A percentile compares a stretch with the other conserved stretches of the same genome.
Evolutionary conservation across 805 yeast genomes (phyloP).

Genomic region (Wickerhamiella hasegawae): DNA sequence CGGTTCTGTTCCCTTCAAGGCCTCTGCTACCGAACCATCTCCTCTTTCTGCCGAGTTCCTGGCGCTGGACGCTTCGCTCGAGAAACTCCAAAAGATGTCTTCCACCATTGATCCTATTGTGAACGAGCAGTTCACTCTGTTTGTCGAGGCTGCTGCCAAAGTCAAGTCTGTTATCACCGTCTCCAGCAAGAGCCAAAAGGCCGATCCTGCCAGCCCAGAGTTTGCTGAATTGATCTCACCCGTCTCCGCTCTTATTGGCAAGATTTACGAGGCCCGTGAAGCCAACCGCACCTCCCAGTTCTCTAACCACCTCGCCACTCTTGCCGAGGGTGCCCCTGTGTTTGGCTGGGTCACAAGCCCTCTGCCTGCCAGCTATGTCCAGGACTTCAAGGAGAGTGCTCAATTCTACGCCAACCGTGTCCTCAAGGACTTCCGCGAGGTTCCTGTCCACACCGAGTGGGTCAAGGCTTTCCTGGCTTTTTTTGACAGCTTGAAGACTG

Average conservation of each 20-base stretch:
- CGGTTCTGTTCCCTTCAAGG: not conserved
- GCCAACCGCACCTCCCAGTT: conserved; percentile 49
- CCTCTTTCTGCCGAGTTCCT: not conserved
- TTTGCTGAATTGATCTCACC: conserved; percentile 50
- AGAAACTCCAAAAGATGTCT: conserved; percentile 6
- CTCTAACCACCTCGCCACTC: conserved; percentile 59
- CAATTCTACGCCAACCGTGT: conserved; percentile 91
- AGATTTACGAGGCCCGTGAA: conserved; percentile 54
- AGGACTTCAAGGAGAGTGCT: conserved; percentile 79
- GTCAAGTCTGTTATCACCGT: conserved; percentile 18
- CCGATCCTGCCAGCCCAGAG: conserved; percentile 38
- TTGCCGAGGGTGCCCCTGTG: conserved; percentile 80
- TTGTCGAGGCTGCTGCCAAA: conserved; percentile 9
- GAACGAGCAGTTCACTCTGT: conserved; percentile 23
- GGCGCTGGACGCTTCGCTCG: conserved; percentile 4
- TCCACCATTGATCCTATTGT: conserved; percentile 9
- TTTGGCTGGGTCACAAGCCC: conserved; percentile 77
- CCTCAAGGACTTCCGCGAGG: conserved; percentile 69
- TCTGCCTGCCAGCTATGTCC: conserved; percentile 52
- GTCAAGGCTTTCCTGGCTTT: conserved; percentile 46
- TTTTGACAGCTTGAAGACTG: conserved; percentile 53
- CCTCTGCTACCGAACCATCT: not conserved
- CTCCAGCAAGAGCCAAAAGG: conserved; percentile 45
- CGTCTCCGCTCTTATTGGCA: conserved; percentile 41
- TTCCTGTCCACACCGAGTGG: conserved; percentile 64